A percentile compares a stretch with the other conserved stretches of the same genome.
Evolutionary conservation across 2,329 filamentous ascomycete genomes (phyloP).

Genomic region (Sporothrix luriei): DNA sequence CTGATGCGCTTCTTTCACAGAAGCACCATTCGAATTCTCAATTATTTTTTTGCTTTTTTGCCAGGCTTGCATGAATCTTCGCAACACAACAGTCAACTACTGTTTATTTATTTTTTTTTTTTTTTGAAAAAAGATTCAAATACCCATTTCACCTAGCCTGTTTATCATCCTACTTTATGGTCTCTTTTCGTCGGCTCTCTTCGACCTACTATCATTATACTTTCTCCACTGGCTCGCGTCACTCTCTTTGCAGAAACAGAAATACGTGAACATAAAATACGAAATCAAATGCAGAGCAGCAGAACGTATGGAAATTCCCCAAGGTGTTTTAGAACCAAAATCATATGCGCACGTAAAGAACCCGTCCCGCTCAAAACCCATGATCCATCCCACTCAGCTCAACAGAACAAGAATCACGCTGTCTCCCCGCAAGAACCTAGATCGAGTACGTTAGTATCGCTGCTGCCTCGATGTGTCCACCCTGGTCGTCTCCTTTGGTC

Average conservation of each 20-base stretch:
- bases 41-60: constrained; percentile 7
- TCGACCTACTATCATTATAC: not conserved
- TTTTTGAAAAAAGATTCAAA: too few relatives aligned
- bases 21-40: constrained; percentile 29
- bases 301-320: constrained; percentile 1
- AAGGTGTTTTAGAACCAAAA: not conserved
- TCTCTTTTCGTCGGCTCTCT: not conserved
- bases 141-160: too few relatives aligned
- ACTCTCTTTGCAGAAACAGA: not conserved
- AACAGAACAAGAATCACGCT: constrained; percentile 85
- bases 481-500: not conserved
- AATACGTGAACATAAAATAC: not conserved
- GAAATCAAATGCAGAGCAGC: constrained; percentile 16
- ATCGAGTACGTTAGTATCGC: not conserved
- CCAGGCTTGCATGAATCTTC: too few relatives aligned
- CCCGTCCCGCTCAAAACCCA: not conserved
- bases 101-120: too few relatives aligned
- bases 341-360: not conserved
- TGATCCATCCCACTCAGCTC: constrained; percentile 53
- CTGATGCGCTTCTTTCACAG: constrained; percentile 41
- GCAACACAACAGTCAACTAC: too few relatives aligned
- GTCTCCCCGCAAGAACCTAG: constrained; percentile 81
- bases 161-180: not conserved
- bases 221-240: not conserved
- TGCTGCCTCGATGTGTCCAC: not conserved